phyloP scores from a whole-genome alignment of 2,329 filamentous ascomycete species.

The Arthrobotrys sinensis region DNA sequence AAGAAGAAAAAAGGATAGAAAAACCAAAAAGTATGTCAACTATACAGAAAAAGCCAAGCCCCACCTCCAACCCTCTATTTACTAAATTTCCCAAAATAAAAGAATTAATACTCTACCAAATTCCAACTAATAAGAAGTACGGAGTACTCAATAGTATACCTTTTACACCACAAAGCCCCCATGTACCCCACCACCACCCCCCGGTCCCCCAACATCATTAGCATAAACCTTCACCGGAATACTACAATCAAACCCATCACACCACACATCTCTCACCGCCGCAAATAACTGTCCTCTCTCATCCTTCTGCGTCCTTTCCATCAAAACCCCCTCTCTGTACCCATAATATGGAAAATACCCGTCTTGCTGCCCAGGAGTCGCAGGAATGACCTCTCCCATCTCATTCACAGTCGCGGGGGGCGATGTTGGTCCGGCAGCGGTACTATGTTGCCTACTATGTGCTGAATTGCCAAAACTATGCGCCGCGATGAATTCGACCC shows the following conservation, averaged over 20 bases:
- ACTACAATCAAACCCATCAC: conserved; percentile 91
- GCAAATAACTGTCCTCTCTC: conserved; percentile 84
- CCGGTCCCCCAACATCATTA: conserved; percentile 60
- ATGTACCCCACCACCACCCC: conserved; percentile 40
- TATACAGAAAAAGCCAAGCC: neutral
- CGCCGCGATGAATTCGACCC: conserved; percentile 92
- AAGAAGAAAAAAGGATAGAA: neutral
- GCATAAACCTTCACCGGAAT: conserved; percentile 85
- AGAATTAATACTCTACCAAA: neutral
- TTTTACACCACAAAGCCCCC: conserved; percentile 51
- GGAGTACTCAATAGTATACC: neutral
- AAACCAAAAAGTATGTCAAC: neutral
- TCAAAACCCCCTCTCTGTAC: conserved; percentile 71
- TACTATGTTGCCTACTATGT: conserved; percentile 64
- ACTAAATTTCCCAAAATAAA: conserved; percentile 4
- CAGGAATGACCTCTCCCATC: conserved; percentile 64
- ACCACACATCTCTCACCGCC: conserved; percentile 82
- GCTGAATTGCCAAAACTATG: conserved; percentile 67
- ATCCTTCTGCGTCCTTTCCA: conserved; percentile 84
- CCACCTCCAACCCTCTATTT: conserved; percentile 5
- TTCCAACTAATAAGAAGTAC: neutral
- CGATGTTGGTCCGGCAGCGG: conserved; percentile 64
- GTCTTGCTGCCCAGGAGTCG: conserved; percentile 49
- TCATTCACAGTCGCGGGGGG: conserved; percentile 64
- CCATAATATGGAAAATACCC: conserved; percentile 65